Conservation (phyloP, 2,329 filamentous ascomycete genomes). For the Alternaria ethzedia region DNA sequence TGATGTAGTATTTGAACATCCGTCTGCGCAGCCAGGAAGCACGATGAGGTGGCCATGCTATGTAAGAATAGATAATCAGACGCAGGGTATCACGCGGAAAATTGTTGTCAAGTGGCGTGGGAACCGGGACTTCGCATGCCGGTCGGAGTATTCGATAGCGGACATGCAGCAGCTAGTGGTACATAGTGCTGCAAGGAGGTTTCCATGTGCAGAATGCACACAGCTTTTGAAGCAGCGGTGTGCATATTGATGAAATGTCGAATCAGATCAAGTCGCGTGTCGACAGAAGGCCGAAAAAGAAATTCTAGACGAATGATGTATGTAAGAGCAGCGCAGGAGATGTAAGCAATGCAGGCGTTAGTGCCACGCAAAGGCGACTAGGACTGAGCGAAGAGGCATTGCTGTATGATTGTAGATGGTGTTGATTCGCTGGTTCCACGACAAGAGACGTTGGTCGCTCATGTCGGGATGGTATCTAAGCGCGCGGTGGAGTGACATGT, state of each 20-base stretch:
- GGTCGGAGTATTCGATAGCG: neutral
- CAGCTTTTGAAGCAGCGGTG: conserved; percentile 1
- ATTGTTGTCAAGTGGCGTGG: neutral
- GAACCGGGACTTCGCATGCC: neutral
- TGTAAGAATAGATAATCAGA: neutral
- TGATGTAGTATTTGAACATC: neutral
- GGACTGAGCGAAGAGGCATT: neutral
- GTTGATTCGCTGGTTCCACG: neutral
- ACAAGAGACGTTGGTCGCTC: neutral
- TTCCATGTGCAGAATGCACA: neutral
- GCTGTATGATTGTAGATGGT: neutral
- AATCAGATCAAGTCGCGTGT: neutral
- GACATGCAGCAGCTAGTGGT: neutral
- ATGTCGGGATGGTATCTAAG: neutral
- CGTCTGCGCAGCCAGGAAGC: neutral
- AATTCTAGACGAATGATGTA: neutral
- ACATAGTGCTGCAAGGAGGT: neutral
- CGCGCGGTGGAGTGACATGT: neutral
- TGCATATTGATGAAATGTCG: neutral
- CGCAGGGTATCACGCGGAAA: neutral
- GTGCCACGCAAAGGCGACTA: neutral
- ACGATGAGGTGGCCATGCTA: neutral
- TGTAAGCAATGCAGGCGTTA: neutral
- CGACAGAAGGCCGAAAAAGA: neutral
- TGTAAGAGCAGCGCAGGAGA: neutral